Conservation (phyloP, 306 rosid genomes). For the Clitoria ternatea region DNA sequence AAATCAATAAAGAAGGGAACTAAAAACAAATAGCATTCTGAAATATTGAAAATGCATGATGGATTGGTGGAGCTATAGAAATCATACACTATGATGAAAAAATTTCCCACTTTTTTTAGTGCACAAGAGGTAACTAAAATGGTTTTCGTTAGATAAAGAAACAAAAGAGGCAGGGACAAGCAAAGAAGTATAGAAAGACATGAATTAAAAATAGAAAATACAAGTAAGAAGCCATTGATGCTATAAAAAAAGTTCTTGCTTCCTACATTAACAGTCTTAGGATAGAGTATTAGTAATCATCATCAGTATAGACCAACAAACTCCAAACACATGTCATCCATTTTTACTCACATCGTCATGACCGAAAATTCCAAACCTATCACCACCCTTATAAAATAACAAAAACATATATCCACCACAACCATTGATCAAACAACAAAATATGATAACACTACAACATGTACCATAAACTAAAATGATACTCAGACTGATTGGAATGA, state of each 20-base stretch:
- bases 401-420: background rate
- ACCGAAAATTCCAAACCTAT: conserved; percentile 6
- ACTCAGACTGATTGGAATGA: background rate
- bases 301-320: conserved; percentile 24
- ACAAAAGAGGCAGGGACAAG: conserved; percentile 22
- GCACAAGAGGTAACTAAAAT: conserved; percentile 21
- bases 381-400: background rate
- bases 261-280: conserved; percentile 24
- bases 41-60: conserved; percentile 12
- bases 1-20: background rate
- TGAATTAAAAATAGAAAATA: conserved; percentile 38
- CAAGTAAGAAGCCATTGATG: conserved; percentile 31
- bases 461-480: background rate
- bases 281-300: background rate
- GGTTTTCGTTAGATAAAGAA: conserved; percentile 25
- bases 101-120: background rate
- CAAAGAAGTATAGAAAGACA: conserved; percentile 8
- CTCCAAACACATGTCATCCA: conserved; percentile 11
- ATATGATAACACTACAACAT: background rate
- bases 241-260: conserved; percentile 27
- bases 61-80: conserved; percentile 8
- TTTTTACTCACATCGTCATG: conserved; percentile 17
- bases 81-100: background rate
- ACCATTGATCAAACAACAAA: background rate
- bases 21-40: background rate